phyloP scores from a whole-genome alignment of 2,329 filamentous ascomycete genomes.

The Talaromyces sp. region DNA sequence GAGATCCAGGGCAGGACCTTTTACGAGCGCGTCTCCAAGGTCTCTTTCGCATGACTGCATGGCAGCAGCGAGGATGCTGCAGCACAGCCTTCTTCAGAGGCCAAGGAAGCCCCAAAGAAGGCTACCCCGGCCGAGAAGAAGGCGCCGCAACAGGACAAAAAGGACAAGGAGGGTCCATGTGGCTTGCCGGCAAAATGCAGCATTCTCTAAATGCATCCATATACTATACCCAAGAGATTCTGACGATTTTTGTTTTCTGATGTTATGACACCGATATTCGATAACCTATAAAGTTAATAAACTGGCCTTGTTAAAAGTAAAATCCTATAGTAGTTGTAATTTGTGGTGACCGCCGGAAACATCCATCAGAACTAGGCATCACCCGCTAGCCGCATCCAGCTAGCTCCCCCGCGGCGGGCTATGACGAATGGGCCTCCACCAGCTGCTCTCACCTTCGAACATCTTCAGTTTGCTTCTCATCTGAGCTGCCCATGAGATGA shows the following conservation, averaged over 20 bases:
- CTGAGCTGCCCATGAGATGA: not conserved
- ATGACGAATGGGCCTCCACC: conserved; percentile 21
- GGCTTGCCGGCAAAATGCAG: conserved; percentile 71
- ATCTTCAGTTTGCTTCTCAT: not conserved
- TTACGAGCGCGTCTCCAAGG: conserved; percentile 71
- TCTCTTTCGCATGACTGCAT: conserved; percentile 73
- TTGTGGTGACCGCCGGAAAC: not conserved
- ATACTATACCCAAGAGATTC: conserved; percentile 8
- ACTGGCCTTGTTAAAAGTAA: not conserved
- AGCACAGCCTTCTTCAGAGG: conserved; percentile 21
- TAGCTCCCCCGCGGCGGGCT: conserved; percentile 1
- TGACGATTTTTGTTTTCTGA: not conserved
- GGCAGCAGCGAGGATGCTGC: conserved; percentile 37
- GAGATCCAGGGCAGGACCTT: conserved; percentile 79
- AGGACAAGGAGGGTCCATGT: conserved; percentile 61
- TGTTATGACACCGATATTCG: not conserved
- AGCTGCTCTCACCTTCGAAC: not conserved
- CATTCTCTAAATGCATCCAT: conserved; percentile 50
- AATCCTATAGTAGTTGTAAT: not conserved
- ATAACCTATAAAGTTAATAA: not conserved
- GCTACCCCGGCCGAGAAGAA: conserved; percentile 17
- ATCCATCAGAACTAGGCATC: not conserved
- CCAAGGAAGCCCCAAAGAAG: conserved; percentile 18
- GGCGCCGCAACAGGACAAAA: conserved; percentile 45
- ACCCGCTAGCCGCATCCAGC: not conserved